These are phyloP conservation scores for Penicillium sp. DNA, from an alignment of 2,329 filamentous ascomycete species.

Conservation along the genomic window DNA sequence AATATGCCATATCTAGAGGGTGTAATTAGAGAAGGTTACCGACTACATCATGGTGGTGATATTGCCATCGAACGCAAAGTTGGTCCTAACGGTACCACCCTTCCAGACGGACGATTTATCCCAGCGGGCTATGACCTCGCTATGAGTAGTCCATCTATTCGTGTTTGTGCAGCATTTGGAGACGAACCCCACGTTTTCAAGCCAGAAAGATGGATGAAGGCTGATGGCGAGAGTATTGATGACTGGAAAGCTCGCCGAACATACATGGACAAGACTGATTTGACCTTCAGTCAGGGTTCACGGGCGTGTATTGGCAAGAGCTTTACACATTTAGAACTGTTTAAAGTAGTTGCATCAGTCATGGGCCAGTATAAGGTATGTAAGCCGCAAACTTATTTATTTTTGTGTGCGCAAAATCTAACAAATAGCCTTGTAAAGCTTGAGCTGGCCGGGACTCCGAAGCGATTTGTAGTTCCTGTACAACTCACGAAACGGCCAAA, in stretches of 20 bases:
- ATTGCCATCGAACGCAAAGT: constrained; percentile 10
- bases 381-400: not conserved
- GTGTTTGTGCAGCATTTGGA: constrained; percentile 5
- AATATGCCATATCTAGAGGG: constrained; percentile 7
- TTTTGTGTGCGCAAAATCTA: not conserved
- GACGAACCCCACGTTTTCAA: constrained; percentile 3
- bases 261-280: constrained; percentile 3
- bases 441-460: not conserved
- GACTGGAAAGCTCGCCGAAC: constrained; percentile 1
- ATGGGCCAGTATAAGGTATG: constrained; percentile 9
- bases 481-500: not conserved
- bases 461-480: constrained; percentile 6
- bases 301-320: constrained; percentile 10
- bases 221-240: not conserved
- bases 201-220: constrained; percentile 6
- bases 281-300: constrained; percentile 8
- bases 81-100: constrained; percentile 1
- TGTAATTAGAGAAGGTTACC: constrained; percentile 5
- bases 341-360: constrained; percentile 6
- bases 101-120: constrained; percentile 6
- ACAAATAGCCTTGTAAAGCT: not conserved
- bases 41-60: constrained; percentile 9
- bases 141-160: constrained; percentile 9
- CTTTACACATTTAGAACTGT: constrained; percentile 7
- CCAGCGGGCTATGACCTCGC: constrained; percentile 3